A percentile compares a stretch with the other conserved stretches of the same genome.
These are phyloP conservation scores for Alternaria ethzedia DNA, from an alignment of 2,329 filamentous ascomycete species.

Conservation along the genomic window DNA sequence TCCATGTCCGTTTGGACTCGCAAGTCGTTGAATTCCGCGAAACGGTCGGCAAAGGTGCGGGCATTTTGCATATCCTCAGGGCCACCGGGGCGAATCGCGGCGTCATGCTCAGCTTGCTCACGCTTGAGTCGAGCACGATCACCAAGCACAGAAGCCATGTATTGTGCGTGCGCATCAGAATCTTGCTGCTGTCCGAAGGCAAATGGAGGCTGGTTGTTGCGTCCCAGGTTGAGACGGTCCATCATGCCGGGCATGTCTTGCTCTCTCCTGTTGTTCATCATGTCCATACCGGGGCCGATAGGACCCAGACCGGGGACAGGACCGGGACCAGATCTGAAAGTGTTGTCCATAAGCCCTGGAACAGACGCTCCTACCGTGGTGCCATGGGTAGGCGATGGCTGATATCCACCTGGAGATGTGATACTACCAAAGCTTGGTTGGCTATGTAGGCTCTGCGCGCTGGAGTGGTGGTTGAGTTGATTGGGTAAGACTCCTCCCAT, in stretches of 20 bases:
- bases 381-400: slow-evolving; percentile 63
- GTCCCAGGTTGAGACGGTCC: slow-evolving; percentile 68
- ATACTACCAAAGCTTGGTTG: slow-evolving; percentile 97
- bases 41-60: slow-evolving; percentile 66
- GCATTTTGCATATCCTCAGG: slow-evolving; percentile 39
- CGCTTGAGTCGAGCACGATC: slow-evolving; percentile 66
- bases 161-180: slow-evolving; percentile 58
- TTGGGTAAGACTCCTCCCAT: slow-evolving; percentile 60
- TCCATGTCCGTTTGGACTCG: slow-evolving; percentile 73
- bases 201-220: slow-evolving; percentile 58
- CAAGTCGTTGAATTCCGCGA: slow-evolving; percentile 83
- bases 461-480: slow-evolving; percentile 88
- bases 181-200: slow-evolving; percentile 58
- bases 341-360: slow-evolving; percentile 74
- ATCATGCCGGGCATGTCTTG: slow-evolving; percentile 73
- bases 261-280: slow-evolving; percentile 61
- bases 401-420: slow-evolving; percentile 78
- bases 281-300: slow-evolving; percentile 53
- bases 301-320: slow-evolving; percentile 52
- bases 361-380: slow-evolving; percentile 55
- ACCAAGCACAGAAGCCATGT: slow-evolving; percentile 66
- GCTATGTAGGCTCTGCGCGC: slow-evolving; percentile 93
- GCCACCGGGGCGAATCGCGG: slow-evolving; percentile 39
- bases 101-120: slow-evolving; percentile 65
- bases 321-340: slow-evolving; percentile 48